Base-by-base conservation (phyloP, 1,139 yeast genomes). In the Scheffersomyces titani region DNA sequence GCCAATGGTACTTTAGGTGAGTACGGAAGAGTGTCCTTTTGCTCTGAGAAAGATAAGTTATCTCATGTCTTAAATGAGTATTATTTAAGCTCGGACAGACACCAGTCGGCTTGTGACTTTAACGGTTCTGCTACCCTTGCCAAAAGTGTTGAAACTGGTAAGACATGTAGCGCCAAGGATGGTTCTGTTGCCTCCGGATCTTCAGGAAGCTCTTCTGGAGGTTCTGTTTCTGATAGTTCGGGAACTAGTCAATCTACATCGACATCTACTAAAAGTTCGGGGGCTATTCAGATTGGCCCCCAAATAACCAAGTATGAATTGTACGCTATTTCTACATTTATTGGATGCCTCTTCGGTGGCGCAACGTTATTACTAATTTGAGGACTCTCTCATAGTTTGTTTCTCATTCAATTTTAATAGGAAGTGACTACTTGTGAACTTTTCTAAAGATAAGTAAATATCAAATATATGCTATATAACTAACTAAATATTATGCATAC, bases 31-130 rank as follows among this genome's bases (percentile, higher is more conserved):
- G 67, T 59, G 64, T 70, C 72, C 11, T 63, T 63, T 50, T 70
- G 73, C 61, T 72, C 78, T 55, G 75, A 82, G 63, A 79, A 83
- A 75, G 88, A 85, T 64, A 81, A 85, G 78, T 83, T 88, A 70
- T 84, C 86, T 70, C 88, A 80, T 70, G 79, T 85, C 56, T 73
- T 88, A 68, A 84, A 87, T 79, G 69, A 77, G 65, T 88, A 88
- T 81, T 84, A 84, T 76, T 63, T 75, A 61, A 74, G 73, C 47
- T 77, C 86, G 56, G 82, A 78, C 64, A 72, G 73, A 58, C 59
- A 61, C 57, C 61, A 72, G 21, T 70, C 78, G 52, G 90, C 90
- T 53, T 89, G 96, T 81, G 83, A 81, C 70, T 89, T 89, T 74
- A 72, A 74, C 59, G 94, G 96, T 60, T 64, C 66, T 45, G 67